phyloP scores from a whole-genome alignment of 306 rosid species.

The Cucumis sativus region DNA sequence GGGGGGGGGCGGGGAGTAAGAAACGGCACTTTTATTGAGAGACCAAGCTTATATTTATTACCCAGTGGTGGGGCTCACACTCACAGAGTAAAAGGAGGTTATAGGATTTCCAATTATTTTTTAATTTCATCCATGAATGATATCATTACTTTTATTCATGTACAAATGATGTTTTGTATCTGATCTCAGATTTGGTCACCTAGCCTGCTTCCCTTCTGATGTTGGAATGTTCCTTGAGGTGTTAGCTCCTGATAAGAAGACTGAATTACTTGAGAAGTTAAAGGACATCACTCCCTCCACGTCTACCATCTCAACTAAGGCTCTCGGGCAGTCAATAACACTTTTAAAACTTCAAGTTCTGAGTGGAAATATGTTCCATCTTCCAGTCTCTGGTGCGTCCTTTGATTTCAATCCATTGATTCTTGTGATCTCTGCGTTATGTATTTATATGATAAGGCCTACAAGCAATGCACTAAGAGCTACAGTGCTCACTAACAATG shows the following conservation, averaged over 20 bases:
- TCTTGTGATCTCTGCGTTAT: background rate
- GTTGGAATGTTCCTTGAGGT: slow-evolving; percentile 64
- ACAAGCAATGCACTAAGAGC: background rate
- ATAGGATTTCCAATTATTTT: background rate
- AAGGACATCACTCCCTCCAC: slow-evolving; percentile 28
- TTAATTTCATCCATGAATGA: slow-evolving; percentile 1
- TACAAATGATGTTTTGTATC: slow-evolving; percentile 15
- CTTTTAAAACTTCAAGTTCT: slow-evolving; percentile 58
- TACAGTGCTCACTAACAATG: background rate
- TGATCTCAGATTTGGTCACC: slow-evolving; percentile 79
- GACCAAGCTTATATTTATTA: background rate
- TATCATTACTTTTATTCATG: background rate
- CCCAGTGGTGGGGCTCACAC: background rate
- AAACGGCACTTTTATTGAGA: too few species aligned
- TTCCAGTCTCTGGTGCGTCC: slow-evolving; percentile 54
- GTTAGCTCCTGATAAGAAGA: slow-evolving; percentile 50
- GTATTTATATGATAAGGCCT: background rate
- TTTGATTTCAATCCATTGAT: background rate
- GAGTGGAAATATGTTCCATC: slow-evolving; percentile 33
- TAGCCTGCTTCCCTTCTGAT: slow-evolving; percentile 71
- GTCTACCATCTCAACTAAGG: slow-evolving; percentile 30
- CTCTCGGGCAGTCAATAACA: slow-evolving; percentile 64
- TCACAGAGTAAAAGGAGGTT: background rate
- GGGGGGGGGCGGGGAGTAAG: background rate
- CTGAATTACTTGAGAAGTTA: slow-evolving; percentile 46